Conservation (phyloP, 2,329 filamentous ascomycete genomes). For the Helotiales sp. region DNA sequence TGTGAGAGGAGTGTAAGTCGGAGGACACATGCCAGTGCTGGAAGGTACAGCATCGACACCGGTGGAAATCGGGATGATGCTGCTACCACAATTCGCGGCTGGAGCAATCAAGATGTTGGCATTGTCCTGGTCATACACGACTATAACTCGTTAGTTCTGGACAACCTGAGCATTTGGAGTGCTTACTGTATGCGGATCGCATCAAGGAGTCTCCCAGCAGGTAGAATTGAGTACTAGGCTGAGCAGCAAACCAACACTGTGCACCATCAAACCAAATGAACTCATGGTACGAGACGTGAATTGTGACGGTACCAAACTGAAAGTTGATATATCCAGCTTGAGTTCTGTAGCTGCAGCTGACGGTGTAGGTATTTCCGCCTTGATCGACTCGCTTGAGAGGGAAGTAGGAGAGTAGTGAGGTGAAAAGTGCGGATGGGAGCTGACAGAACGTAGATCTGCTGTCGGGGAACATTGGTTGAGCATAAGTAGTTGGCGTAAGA, state of each 20-base stretch:
- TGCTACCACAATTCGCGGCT: constrained; percentile 19
- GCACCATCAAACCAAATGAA: constrained; percentile 16
- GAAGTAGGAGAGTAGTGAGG: constrained; percentile 8
- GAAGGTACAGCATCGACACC: constrained; percentile 21
- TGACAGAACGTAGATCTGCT: constrained; percentile 13
- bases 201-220: constrained; percentile 20
- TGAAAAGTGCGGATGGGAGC: constrained; percentile 10
- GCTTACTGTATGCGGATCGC: constrained; percentile 17
- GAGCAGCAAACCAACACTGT: constrained; percentile 9
- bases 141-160: not conserved
- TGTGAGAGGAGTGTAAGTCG: not conserved
- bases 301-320: constrained; percentile 11
- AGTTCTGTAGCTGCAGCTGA: constrained; percentile 6
- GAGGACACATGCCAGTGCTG: constrained; percentile 9
- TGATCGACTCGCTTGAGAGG: constrained; percentile 1
- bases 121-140: constrained; percentile 24
- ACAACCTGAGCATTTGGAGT: not conserved
- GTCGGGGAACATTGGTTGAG: constrained; percentile 13
- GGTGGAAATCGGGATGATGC: constrained; percentile 12
- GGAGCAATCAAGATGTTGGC: constrained; percentile 18
- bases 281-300: constrained; percentile 16
- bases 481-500: constrained; percentile 2
- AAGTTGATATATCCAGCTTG: constrained; percentile 16
- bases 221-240: not conserved
- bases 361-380: constrained; percentile 8